phyloP scores from a whole-genome alignment of 1,139 yeast species.

The Saccharomyces hybrid region DNA sequence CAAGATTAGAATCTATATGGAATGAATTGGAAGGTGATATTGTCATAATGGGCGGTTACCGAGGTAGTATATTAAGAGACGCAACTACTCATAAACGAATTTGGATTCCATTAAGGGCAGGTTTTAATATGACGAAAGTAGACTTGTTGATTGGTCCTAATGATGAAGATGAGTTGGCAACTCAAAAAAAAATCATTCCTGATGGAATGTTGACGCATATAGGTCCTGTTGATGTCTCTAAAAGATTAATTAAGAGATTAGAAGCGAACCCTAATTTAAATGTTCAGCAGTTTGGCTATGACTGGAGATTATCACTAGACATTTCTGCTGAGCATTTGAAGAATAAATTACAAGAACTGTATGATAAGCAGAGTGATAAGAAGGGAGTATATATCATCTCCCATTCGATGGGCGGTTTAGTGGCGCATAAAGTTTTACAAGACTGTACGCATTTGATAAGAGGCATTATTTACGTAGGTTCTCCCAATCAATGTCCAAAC shows the following conservation, averaged over 20 bases:
- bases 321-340: constrained; percentile 44
- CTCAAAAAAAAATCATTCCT: constrained; percentile 49
- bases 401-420: constrained; percentile 90
- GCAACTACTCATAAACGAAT: constrained; percentile 54
- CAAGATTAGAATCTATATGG: constrained; percentile 34
- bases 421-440: constrained; percentile 74
- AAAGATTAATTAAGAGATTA: constrained; percentile 50
- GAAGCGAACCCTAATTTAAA: constrained; percentile 51
- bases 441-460: constrained; percentile 59
- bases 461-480: constrained; percentile 73
- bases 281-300: constrained; percentile 77
- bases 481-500: constrained; percentile 78
- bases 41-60: constrained; percentile 75
- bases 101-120: constrained; percentile 88
- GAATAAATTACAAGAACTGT: constrained; percentile 40
- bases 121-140: constrained; percentile 63
- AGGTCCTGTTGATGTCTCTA: constrained; percentile 81
- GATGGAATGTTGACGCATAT: constrained; percentile 75
- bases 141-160: constrained; percentile 66
- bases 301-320: constrained; percentile 77
- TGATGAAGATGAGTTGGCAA: constrained; percentile 52
- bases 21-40: constrained; percentile 65
- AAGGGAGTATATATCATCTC: constrained; percentile 66
- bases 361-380: constrained; percentile 33
- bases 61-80: constrained; percentile 78